Base-by-base conservation (phyloP, 176 grass and related monocot genomes). In the Oropetium thomaeum region DNA sequence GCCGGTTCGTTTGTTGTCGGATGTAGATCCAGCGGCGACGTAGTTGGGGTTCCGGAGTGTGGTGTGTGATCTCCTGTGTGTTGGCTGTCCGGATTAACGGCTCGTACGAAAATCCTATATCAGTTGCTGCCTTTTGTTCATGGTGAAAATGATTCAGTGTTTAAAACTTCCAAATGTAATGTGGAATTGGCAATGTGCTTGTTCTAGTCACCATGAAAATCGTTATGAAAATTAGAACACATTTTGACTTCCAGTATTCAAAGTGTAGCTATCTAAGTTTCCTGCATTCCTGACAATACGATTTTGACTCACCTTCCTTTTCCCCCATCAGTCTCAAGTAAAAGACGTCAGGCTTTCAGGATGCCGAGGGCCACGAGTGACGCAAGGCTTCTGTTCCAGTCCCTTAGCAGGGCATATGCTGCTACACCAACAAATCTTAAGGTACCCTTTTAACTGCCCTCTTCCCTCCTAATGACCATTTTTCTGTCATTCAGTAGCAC, bases 361-460 rank as follows among this genome's bases (percentile, higher is more conserved):
- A 97, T 93, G 95, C 74, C 86, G 58, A 97, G 73, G 66, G 49
- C 77, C 38, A 40, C 79, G 7, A 89, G 67, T 2, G 90, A 98
- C 51, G 91, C 91, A 7, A 85, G 75, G 72, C 83, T 89, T 9
- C 81, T 98, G 23, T 74, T 98, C 81, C 84, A 91, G 69, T 98
- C 91, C 47, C 84, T 98, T 25, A 61, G n/a, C 69, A 92, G 83
- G 67, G 91, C 95, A 1, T 98, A 94, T 52, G 79, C 84, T 42
- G 87, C 89, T 76, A 95, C 87, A 12, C 91, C 96, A n/a, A 86
- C 84, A 9, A 92, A 80, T 69, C 87, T 99, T 47, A 99, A 90
- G 84, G 96, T 89, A 70, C 15, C 5, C 2, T 66, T 27, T 70
- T 74, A 1, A 20, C 9, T 9, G 49, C 14, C 32, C 26, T 32